phyloP scores from a whole-genome alignment of 2,329 filamentous ascomycete genomes.

The Paraconiothyrium sp. region DNA sequence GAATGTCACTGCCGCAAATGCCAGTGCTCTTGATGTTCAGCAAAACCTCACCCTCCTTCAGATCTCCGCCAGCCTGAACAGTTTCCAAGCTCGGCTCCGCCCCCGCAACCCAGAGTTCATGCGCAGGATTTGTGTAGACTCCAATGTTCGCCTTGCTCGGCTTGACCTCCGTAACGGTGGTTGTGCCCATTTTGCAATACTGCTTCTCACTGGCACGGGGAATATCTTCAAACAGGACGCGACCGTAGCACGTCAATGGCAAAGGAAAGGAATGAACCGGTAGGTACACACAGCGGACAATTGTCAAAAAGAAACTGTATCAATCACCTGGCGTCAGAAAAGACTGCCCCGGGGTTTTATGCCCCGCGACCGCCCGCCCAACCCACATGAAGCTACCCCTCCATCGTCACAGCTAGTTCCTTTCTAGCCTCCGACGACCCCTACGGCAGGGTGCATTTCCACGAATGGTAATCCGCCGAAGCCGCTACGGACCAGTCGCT shows the following conservation, averaged over 20 bases:
- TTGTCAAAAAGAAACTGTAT: neutral
- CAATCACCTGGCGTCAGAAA: slow-evolving; percentile 3
- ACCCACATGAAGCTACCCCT: slow-evolving; percentile 13
- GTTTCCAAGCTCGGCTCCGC: slow-evolving; percentile 79
- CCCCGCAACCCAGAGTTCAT: slow-evolving; percentile 88
- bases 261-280: no score
- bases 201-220: neutral
- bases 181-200: slow-evolving; percentile 39
- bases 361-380: neutral
- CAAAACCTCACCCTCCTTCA: slow-evolving; percentile 86
- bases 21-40: slow-evolving; percentile 92
- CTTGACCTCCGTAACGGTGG: slow-evolving; percentile 52
- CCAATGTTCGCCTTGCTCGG: slow-evolving; percentile 87
- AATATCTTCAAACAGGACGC: neutral
- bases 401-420: slow-evolving; percentile 15
- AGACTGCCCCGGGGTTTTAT: slow-evolving; percentile 12
- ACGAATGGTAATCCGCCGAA: slow-evolving; percentile 32
- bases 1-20: slow-evolving; percentile 94
- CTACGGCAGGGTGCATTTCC: slow-evolving; percentile 27
- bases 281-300: no score
- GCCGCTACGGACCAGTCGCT: slow-evolving; percentile 18
- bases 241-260: no score
- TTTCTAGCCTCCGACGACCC: slow-evolving; percentile 15
- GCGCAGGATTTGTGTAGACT: slow-evolving; percentile 92
- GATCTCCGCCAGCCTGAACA: slow-evolving; percentile 71